Base-by-base conservation (phyloP, 1,139 yeast genomes). In the Tardiomyces digboiensis region DNA sequence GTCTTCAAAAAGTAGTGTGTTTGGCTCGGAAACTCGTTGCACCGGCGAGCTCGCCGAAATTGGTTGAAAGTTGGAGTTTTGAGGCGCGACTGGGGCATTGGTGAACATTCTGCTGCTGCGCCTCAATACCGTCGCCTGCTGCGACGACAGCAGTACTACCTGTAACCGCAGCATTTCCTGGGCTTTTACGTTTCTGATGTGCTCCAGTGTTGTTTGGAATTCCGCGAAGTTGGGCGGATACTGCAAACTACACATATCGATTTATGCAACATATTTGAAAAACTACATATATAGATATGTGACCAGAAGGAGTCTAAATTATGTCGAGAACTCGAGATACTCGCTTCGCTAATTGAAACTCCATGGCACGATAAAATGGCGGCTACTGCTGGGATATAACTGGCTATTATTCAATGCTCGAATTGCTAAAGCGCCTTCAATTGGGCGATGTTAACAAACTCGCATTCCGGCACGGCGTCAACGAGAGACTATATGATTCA, bases 161-260 rank as follows among this genome's bases (percentile, higher is more conserved):
- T 67, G 72, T 7, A 69, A 54, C 46, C 68, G 68, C 46, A 68
- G 51, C 72, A 68, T 68, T 26, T n/a, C n/a, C n/a, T n/a, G n/a
- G n/a, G n/a, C n/a, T n/a, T n/a, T n/a, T n/a, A n/a, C n/a, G n/a
- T n/a, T n/a, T n/a, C n/a, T n/a, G n/a, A n/a, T n/a, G n/a, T n/a
- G n/a, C n/a, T n/a, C n/a, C n/a, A n/a, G n/a, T n/a, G n/a, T n/a
- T n/a, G n/a, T n/a, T n/a, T n/a, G n/a, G n/a, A n/a, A n/a, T n/a
- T n/a, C n/a, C n/a, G n/a, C n/a, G n/a, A n/a, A n/a, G n/a, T n/a
- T n/a, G n/a, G n/a, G n/a, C n/a, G n/a, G n/a, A n/a, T n/a, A n/a
- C n/a, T n/a, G n/a, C n/a, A n/a, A n/a, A n/a, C n/a, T n/a, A n/a
- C n/a, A n/a, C n/a, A n/a, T n/a, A n/a, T n/a, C n/a, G n/a, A n/a